phyloP scores from a whole-genome alignment of 2,329 filamentous ascomycete species.

The Dendryphion nanum region DNA sequence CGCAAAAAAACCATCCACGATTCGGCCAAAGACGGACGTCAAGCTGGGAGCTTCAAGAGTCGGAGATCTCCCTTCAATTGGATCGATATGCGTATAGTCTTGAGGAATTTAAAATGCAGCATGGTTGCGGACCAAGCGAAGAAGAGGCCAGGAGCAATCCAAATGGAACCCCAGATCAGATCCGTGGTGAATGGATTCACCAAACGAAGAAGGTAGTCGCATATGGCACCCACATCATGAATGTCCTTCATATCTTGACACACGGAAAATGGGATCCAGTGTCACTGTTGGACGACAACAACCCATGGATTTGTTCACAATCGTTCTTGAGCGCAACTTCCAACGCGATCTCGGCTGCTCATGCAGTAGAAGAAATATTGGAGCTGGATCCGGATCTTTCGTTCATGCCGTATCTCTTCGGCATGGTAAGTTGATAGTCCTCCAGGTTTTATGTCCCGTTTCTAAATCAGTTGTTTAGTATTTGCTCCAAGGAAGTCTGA shows the following conservation, averaged over 20 bases:
- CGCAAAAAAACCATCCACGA: slow-evolving; percentile 82
- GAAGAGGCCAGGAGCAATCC: slow-evolving; percentile 33
- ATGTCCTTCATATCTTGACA: slow-evolving; percentile 85
- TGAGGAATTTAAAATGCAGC: slow-evolving; percentile 60
- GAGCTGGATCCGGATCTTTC: slow-evolving; percentile 88
- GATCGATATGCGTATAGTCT: slow-evolving; percentile 80
- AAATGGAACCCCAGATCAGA: slow-evolving; percentile 34
- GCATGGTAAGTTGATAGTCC: slow-evolving; percentile 62
- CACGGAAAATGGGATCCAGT: slow-evolving; percentile 94
- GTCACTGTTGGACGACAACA: slow-evolving; percentile 83
- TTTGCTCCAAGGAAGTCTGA: slow-evolving; percentile 82
- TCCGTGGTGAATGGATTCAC: slow-evolving; percentile 69
- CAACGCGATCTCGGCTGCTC: slow-evolving; percentile 84
- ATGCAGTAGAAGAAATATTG: slow-evolving; percentile 81
- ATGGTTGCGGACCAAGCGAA: slow-evolving; percentile 32
- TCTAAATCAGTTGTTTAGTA: slow-evolving; percentile 47
- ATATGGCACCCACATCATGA: slow-evolving; percentile 91
- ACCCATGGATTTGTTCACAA: slow-evolving; percentile 88
- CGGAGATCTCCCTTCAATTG: slow-evolving; percentile 76
- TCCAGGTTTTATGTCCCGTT: not conserved
- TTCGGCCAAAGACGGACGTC: slow-evolving; percentile 74
- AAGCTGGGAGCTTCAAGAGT: slow-evolving; percentile 74
- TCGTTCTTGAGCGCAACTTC: slow-evolving; percentile 83
- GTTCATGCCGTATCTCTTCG: slow-evolving; percentile 97
- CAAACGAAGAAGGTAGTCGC: slow-evolving; percentile 84